Percentiles rank a stretch among this genome's conserved stretches.
Conservation (phyloP, 164 flowering plant genomes). For the Hamamelis virginiana region DNA sequence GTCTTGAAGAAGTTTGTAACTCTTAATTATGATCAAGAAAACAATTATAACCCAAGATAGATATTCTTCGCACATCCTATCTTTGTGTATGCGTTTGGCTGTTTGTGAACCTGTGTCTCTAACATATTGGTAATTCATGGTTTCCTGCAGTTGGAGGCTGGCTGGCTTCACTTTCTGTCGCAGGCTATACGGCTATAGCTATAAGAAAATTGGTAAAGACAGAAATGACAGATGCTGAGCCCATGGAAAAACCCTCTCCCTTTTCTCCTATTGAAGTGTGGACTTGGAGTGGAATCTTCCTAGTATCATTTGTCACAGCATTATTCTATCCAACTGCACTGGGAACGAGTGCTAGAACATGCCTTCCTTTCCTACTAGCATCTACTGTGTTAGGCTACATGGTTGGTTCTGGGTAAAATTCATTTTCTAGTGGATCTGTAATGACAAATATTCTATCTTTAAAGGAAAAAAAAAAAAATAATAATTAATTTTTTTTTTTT, state of each 20-base stretch:
- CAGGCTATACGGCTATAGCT: constrained; percentile 93
- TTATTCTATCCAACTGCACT: constrained; percentile 58
- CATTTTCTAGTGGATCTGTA: not conserved
- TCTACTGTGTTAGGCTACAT: constrained; percentile 91
- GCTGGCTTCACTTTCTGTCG: constrained; percentile 85
- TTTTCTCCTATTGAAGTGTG: constrained; percentile 65
- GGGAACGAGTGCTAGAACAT: constrained; percentile 82
- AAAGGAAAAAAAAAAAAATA: not conserved
- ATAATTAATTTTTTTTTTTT: not conserved
- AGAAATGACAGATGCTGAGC: constrained; percentile 84
- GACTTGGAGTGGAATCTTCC: constrained; percentile 69
- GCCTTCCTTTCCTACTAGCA: constrained; percentile 88
- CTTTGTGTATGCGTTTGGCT: not conserved
- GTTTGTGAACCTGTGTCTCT: not conserved
- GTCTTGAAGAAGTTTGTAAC: too few relatives aligned
- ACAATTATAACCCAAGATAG: too few relatives aligned
- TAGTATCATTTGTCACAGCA: constrained; percentile 61
- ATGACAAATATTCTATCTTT: not conserved
- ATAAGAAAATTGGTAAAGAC: constrained; percentile 85
- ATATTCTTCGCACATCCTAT: too few relatives aligned
- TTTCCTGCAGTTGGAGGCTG: constrained; percentile 81
- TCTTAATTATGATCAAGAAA: too few relatives aligned
- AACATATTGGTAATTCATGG: too few relatives aligned
- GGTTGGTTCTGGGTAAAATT: constrained; percentile 77
- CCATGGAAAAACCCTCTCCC: constrained; percentile 83